phyloP scores from a whole-genome alignment of 2,329 filamentous ascomycete genomes.

The Penicillium sp. region DNA sequence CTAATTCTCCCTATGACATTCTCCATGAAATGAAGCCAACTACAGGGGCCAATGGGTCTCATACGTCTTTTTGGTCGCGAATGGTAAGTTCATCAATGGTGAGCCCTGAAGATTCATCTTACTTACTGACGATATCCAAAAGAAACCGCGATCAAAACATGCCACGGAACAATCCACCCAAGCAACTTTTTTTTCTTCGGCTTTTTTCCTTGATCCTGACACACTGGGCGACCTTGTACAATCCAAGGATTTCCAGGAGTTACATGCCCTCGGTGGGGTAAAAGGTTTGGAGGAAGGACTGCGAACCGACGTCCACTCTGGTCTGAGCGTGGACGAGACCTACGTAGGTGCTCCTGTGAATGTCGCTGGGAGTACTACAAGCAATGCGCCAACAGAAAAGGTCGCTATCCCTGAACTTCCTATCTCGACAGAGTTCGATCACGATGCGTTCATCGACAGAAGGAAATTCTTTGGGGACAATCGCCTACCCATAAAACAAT shows the following conservation, averaged over 20 bases:
- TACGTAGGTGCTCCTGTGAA: constrained; percentile 49
- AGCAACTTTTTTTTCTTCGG: not conserved
- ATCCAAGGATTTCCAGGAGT: not conserved
- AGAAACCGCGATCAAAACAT: not conserved
- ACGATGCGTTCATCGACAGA: constrained; percentile 46
- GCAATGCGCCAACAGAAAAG: not conserved
- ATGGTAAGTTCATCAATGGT: not conserved
- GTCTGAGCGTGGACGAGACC: constrained; percentile 64
- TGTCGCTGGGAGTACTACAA: not conserved
- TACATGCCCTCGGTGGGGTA: constrained; percentile 39
- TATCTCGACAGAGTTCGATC: not conserved
- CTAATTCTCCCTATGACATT: not conserved
- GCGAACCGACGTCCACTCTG: constrained; percentile 55
- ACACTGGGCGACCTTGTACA: not conserved
- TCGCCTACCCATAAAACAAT: constrained; percentile 61
- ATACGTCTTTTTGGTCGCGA: not conserved
- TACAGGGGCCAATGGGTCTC: not conserved
- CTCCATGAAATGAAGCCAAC: not conserved
- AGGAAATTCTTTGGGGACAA: constrained; percentile 65
- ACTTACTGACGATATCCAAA: not conserved
- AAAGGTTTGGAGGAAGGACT: constrained; percentile 64
- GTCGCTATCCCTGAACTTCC: not conserved
- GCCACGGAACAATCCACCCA: not conserved
- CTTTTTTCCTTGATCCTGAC: not conserved
- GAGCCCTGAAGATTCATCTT: not conserved